phyloP scores from a whole-genome alignment of 139 green algal genomes.

The Chlorella sp. region DNA sequence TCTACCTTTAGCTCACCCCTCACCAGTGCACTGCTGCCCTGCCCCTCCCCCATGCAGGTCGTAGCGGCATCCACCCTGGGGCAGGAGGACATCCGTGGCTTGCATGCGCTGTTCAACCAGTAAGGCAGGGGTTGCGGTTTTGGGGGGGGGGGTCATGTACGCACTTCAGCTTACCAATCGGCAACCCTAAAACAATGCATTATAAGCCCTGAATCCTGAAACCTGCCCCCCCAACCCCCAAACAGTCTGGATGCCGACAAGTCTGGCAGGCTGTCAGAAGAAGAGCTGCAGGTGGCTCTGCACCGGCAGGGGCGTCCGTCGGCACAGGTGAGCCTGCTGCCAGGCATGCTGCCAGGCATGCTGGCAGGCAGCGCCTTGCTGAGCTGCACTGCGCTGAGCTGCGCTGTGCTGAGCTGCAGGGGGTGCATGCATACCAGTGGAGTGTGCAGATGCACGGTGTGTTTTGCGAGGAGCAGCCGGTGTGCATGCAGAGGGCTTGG shows the following conservation, averaged over 20 bases:
- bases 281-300: constrained; percentile 28
- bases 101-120: constrained; percentile 12
- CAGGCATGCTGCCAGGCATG: no score
- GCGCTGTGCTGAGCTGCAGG: background rate
- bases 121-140: background rate
- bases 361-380: background rate
- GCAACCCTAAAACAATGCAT: no score
- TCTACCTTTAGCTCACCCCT: background rate
- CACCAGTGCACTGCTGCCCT: background rate
- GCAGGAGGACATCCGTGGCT: background rate
- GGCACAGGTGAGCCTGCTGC: background rate
- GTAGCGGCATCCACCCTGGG: background rate
- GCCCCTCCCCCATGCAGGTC: background rate
- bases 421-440: background rate
- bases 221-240: background rate
- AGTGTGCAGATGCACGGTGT: background rate
- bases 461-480: background rate
- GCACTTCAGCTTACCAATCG: background rate
- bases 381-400: background rate
- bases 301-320: constrained; percentile 15
- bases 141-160: background rate
- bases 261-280: background rate
- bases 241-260: background rate
- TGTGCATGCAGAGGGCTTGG: background rate
- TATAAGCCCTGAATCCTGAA: background rate